Conservation (phyloP, 106 monocot genomes). For the Dioscorea zingiberensis region DNA sequence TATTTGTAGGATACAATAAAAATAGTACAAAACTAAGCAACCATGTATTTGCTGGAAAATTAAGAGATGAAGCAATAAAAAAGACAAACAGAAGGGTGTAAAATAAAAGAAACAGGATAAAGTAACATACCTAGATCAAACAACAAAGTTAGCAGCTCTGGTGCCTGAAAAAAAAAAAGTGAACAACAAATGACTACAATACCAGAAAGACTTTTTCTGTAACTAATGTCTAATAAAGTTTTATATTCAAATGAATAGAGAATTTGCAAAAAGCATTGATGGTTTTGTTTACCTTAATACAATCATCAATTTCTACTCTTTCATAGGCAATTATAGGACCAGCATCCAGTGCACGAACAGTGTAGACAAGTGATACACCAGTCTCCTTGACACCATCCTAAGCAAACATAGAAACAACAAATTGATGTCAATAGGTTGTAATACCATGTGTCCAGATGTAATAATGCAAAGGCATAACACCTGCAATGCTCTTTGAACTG, state of each 20-base stretch:
- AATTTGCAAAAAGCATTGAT: neutral
- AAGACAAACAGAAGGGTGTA: neutral
- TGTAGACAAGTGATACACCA: slow-evolving; percentile 87
- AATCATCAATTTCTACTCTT: slow-evolving; percentile 66
- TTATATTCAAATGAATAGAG: neutral
- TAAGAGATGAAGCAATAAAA: too few relatives aligned
- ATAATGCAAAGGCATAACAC: slow-evolving; percentile 18
- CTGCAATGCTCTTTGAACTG: slow-evolving; percentile 97
- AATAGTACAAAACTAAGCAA: too few relatives aligned
- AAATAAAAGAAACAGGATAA: neutral
- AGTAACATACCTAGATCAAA: slow-evolving; percentile 59
- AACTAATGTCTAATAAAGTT: slow-evolving; percentile 1
- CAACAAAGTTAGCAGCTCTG: slow-evolving; percentile 61
- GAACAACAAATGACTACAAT: neutral
- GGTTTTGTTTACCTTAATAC: slow-evolving; percentile 49
- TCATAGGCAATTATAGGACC: slow-evolving; percentile 83
- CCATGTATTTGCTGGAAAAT: too few relatives aligned
- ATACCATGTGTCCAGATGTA: neutral
- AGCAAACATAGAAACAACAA: slow-evolving; percentile 7
- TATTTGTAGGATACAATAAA: too few relatives aligned
- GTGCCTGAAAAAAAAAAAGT: slow-evolving; percentile 51
- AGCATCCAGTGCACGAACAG: slow-evolving; percentile 89
- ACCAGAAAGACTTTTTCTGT: neutral
- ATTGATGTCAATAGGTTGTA: neutral
- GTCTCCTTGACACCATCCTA: slow-evolving; percentile 91